Percentiles rank a stretch among this genome's conserved stretches.
These are phyloP conservation scores for Coemansia sp. DNA, from an alignment of 192 early-diverging fungal species.

Conservation along the genomic window DNA sequence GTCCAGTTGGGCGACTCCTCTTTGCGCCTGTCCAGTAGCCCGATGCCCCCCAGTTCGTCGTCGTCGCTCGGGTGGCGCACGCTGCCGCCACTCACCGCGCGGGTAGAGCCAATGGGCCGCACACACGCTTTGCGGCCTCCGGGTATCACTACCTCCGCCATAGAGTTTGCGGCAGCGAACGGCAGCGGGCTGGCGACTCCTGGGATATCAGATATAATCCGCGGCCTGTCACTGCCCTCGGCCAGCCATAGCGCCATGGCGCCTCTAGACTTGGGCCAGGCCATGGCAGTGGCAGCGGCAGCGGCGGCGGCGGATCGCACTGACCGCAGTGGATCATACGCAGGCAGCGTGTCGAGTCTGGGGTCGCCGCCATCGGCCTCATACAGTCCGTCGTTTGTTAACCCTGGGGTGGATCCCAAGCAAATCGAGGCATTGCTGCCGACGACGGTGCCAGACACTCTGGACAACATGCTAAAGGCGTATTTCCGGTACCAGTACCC, in stretches of 20 bases:
- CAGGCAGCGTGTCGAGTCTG: constrained; percentile 34
- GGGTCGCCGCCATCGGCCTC: constrained; percentile 28
- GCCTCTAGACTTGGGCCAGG: background rate
- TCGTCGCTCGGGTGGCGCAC: constrained; percentile 22
- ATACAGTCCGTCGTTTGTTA: constrained; percentile 34
- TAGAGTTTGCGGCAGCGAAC: background rate
- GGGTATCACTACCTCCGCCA: background rate
- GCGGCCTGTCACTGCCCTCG: constrained; percentile 10
- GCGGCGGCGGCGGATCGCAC: constrained; percentile 8
- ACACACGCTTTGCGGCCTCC: background rate
- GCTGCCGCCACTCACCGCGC: constrained; percentile 13
- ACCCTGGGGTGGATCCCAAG: constrained; percentile 27
- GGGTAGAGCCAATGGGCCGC: background rate
- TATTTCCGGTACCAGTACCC: constrained; percentile 56
- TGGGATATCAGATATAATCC: constrained; percentile 15
- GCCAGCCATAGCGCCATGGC: background rate
- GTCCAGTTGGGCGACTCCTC: background rate
- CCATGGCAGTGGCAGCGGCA: background rate
- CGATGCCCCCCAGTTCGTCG: constrained; percentile 6
- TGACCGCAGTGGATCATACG: constrained; percentile 34
- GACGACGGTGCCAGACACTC: constrained; percentile 28
- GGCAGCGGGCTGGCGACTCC: background rate
- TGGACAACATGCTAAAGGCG: constrained; percentile 56
- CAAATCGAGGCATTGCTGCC: constrained; percentile 46
- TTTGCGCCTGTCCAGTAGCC: constrained; percentile 15